These are phyloP conservation scores for Trichoderma aggressivum DNA, from an alignment of 2,329 filamentous ascomycete species.

Conservation along the genomic window DNA sequence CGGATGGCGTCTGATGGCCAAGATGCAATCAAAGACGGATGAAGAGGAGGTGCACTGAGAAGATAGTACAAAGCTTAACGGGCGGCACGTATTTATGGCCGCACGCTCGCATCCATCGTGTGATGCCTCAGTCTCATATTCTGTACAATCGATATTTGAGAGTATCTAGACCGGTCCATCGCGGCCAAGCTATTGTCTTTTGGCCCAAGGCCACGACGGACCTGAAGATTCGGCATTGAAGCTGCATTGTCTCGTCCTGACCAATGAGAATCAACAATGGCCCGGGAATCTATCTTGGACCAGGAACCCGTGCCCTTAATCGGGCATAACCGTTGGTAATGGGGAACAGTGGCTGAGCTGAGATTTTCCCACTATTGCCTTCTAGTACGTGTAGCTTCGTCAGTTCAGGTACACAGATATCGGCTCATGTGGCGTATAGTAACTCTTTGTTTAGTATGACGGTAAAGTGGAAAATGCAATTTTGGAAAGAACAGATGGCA, in stretches of 20 bases:
- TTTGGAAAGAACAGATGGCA: not conserved
- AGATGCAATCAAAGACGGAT: not conserved
- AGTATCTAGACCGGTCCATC: not conserved
- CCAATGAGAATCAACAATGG: not conserved
- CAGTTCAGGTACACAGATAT: not conserved
- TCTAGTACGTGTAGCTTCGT: not conserved
- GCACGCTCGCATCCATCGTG: not conserved
- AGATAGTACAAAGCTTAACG: not conserved
- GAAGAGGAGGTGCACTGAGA: not conserved
- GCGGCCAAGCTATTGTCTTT: not conserved
- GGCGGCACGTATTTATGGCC: not conserved
- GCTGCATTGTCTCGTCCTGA: not conserved
- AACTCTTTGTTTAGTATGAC: not conserved
- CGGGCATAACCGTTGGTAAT: not conserved
- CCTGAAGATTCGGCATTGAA: not conserved
- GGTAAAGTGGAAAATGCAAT: not conserved
- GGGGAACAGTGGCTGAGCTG: not conserved
- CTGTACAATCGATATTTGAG: not conserved
- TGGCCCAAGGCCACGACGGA: not conserved
- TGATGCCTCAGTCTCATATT: not conserved
- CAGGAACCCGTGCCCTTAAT: not conserved
- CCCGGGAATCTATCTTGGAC: not conserved
- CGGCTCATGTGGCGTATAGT: not conserved
- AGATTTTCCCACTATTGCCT: not conserved
- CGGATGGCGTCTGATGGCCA: not conserved